phyloP scores from a whole-genome alignment of 208 protist genomes.

The Porcisia hertigi region DNA sequence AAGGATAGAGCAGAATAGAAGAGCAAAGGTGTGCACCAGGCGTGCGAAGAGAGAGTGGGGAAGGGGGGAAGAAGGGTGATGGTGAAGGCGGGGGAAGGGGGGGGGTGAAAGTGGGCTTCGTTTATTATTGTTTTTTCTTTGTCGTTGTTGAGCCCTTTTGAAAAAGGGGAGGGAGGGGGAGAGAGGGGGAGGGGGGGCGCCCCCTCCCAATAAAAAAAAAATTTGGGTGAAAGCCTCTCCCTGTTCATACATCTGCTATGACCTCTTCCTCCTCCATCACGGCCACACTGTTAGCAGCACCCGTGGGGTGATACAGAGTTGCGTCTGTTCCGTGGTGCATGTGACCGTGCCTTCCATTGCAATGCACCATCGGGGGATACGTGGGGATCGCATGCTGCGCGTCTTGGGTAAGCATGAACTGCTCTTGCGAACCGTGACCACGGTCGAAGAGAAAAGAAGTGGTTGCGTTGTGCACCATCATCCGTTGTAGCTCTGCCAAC shows the following conservation, averaged over 20 bases:
- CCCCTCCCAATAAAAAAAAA: neutral
- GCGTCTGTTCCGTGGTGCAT: neutral
- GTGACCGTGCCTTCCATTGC: neutral
- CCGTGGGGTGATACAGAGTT: neutral
- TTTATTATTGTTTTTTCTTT: too few species aligned
- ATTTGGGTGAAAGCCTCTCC: neutral
- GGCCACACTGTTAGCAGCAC: neutral
- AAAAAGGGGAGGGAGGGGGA: too few species aligned
- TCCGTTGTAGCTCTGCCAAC: conserved; percentile 32
- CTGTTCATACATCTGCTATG: neutral
- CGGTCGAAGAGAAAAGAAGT: neutral
- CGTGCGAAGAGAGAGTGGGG: neutral
- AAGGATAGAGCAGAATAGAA: neutral
- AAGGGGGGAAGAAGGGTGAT: neutral
- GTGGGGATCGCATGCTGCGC: neutral
- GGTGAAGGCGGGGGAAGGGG: neutral
- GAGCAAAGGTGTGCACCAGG: neutral
- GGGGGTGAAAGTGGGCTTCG: neutral
- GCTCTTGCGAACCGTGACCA: neutral
- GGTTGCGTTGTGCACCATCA: conserved; percentile 12
- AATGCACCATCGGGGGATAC: neutral
- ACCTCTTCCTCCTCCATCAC: conserved; percentile 7
- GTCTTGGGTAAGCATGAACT: neutral
- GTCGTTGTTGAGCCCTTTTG: too few species aligned
- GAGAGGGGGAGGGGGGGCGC: too few species aligned